A percentile compares a stretch with the other conserved stretches of the same genome.
Evolutionary conservation across 345 rosid genomes (phyloP).

Genomic region (Orychophragmus violaceus): DNA sequence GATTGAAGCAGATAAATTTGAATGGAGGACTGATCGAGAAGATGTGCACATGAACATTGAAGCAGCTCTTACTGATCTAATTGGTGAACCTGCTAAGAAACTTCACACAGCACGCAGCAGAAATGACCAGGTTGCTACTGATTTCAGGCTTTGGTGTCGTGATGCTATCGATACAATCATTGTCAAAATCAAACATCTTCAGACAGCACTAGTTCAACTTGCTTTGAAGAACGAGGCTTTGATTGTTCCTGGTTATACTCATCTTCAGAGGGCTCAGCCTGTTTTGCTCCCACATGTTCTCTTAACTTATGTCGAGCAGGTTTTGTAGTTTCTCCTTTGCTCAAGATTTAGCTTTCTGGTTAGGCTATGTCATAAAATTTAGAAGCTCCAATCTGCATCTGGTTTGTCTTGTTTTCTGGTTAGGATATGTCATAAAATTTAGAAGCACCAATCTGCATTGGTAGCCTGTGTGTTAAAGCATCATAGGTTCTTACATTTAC

Average conservation of each 20-base stretch:
- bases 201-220: constrained; percentile 59
- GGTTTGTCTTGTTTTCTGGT: too few species aligned
- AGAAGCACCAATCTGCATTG: background rate
- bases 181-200: constrained; percentile 43
- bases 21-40: constrained; percentile 91
- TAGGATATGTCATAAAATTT: background rate
- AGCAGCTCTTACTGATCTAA: constrained; percentile 84
- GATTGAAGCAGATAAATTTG: constrained; percentile 61
- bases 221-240: constrained; percentile 65
- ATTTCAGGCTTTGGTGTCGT: constrained; percentile 92
- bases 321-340: constrained; percentile 3
- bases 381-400: too few species aligned
- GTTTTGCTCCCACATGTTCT: constrained; percentile 86
- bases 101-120: constrained; percentile 94
- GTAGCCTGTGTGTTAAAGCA: background rate
- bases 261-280: constrained; percentile 94
- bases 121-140: constrained; percentile 89
- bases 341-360: background rate
- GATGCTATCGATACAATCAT: constrained; percentile 71
- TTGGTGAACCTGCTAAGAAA: constrained; percentile 95
- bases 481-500: background rate
- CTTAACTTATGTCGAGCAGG: constrained; percentile 90
- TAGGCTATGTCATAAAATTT: background rate
- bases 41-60: constrained; percentile 99
- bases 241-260: constrained; percentile 94